Percentiles rank a stretch among this genome's conserved stretches.
Evolutionary conservation across 2,329 filamentous ascomycete species (phyloP).

Genomic region (Epichloe scottii): DNA sequence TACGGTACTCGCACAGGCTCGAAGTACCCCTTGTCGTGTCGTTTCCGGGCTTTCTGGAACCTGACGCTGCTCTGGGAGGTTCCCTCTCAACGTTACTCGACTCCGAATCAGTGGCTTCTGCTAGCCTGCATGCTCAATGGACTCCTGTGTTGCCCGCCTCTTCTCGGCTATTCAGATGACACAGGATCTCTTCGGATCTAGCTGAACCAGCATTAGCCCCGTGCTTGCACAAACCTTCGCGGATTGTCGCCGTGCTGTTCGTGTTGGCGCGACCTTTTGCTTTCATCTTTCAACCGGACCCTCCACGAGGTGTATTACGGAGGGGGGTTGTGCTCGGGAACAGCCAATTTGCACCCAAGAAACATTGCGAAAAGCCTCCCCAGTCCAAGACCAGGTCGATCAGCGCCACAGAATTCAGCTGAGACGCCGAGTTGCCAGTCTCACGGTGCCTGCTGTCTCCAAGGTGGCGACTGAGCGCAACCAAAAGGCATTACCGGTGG

Average conservation of each 20-base stretch:
- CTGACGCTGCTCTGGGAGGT: background rate
- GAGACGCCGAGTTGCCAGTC: background rate
- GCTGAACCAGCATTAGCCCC: background rate
- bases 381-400: background rate
- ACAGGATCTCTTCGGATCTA: background rate
- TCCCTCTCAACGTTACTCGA: background rate
- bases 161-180: background rate
- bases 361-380: background rate
- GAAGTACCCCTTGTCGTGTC: background rate
- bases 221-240: background rate
- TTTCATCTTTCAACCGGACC: no score
- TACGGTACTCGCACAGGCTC: background rate
- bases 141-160: background rate
- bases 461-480: background rate
- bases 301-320: no score
- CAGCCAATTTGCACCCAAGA: background rate
- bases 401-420: constrained; percentile 1
- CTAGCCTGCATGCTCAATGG: background rate
- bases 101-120: background rate
- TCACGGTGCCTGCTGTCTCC: background rate
- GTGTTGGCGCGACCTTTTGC: background rate
- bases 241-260: background rate
- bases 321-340: background rate
- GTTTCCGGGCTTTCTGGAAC: background rate
- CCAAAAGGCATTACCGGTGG: no score